Evolutionary conservation across 1,284 basidiomycete species (phyloP), one percentile per base, ranked within the genome.

Genomic region (Cystobasidiaceae sp.): DNA sequence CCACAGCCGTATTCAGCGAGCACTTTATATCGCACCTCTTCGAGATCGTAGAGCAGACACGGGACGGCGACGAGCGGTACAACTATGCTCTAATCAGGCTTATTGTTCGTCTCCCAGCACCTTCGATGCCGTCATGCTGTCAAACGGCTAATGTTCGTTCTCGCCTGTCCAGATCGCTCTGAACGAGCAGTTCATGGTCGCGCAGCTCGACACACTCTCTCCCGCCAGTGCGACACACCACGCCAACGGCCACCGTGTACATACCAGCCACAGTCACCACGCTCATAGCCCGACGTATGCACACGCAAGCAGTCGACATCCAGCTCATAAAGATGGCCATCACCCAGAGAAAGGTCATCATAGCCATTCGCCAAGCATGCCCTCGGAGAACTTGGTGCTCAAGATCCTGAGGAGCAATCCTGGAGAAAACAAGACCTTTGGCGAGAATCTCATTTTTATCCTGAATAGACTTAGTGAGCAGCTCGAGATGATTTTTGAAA

Each of bases 151-250:
- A 13, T n/a, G 45, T 48, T 13, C 48, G 41, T 68, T 72, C 19
- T 39, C 17, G 5, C 5, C 15, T 27, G 6, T 5, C 2, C 67
- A 91, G 89, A 85, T 91, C 43, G 89, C 94, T 0, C 81, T 99
- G 41, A 97, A 97, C 75, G 94, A 99, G 77, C 94, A 98, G 77
- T 97, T 96, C 79, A 97, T 98, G 94, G 91, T 97, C 8, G 86
- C 81, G 0, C 51, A 51, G 7, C 39, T 64, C 1, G 58, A 61
- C 23, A 19, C 28, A 76, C 80, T 2, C 68, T 81, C 30, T 61
- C 45, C 49, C 7, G 25, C 25, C 5, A 23, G 28, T 30, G n/a
- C 54, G 17, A 56, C 41, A 43, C 39, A 32, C 74, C 74, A 58
- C 54, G 44, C 28, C 25, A n/a, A 41, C 21, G 32, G 39, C 41